Evolutionary conservation across 441 rosid genomes (phyloP).

Genomic region (Gossypium lobatum): DNA sequence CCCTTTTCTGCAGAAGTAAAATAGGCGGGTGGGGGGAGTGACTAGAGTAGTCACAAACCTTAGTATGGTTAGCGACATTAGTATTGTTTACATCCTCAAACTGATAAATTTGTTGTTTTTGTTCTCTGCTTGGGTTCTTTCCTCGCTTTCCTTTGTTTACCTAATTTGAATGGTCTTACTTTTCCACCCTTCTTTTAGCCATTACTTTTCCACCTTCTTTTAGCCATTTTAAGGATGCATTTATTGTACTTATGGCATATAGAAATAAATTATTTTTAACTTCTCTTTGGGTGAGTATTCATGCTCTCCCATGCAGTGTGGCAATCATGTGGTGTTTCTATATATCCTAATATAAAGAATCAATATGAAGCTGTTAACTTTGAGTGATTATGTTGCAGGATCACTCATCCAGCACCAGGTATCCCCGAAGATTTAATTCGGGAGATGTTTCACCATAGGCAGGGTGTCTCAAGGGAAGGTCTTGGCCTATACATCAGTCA

Average conservation of each 20-base stretch:
- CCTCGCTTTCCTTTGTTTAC: not conserved
- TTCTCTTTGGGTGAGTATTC: not conserved
- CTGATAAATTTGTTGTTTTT: not conserved
- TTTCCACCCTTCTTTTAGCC: too few relatives aligned
- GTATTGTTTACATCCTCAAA: not conserved
- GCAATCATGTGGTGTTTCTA: slow-evolving; percentile 3
- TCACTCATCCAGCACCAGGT: slow-evolving; percentile 73
- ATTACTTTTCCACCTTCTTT: too few relatives aligned
- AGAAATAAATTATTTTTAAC: not conserved
- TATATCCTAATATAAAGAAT: not conserved
- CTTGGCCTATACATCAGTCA: slow-evolving; percentile 61
- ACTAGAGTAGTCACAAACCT: not conserved
- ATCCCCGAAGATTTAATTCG: slow-evolving; percentile 59
- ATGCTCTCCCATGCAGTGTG: not conserved
- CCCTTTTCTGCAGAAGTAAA: not conserved
- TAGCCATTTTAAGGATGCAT: not conserved
- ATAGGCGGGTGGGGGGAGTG: not conserved
- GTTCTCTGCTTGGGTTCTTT: not conserved
- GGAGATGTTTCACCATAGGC: slow-evolving; percentile 59
- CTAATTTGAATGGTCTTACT: not conserved
- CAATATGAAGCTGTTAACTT: not conserved
- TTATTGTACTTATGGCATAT: not conserved
- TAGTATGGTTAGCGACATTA: not conserved
- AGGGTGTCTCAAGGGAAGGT: slow-evolving; percentile 67
- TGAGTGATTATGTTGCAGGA: slow-evolving; percentile 28